Percentiles rank a stretch among this genome's conserved stretches.
phyloP scores from a whole-genome alignment of 371 early-diverging fungal genomes.

The Mortierella polycephala region DNA sequence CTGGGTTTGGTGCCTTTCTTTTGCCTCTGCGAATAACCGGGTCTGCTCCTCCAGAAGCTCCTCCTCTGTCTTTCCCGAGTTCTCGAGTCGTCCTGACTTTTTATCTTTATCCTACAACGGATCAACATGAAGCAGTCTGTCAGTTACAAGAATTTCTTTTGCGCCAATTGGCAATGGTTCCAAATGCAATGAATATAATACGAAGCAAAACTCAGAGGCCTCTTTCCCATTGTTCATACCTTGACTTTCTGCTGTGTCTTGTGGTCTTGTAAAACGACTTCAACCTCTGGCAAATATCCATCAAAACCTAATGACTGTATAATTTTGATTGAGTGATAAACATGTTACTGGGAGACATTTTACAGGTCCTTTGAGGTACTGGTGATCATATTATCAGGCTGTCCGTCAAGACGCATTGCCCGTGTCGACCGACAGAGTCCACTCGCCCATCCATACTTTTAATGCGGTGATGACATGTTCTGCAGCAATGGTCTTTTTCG shows the following conservation, averaged over 20 bases:
- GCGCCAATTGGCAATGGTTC: too few species aligned
- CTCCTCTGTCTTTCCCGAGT: constrained; percentile 92
- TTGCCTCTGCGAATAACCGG: constrained; percentile 94
- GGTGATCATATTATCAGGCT: too few species aligned
- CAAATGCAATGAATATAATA: too few species aligned
- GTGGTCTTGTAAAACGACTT: constrained; percentile 91
- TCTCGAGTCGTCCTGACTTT: constrained; percentile 86
- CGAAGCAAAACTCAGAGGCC: not conserved
- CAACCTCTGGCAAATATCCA: constrained; percentile 89
- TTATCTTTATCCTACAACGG: constrained; percentile 86
- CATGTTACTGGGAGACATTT: not conserved
- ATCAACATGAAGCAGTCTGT: not conserved
- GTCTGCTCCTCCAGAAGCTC: constrained; percentile 92
- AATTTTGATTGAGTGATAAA: not conserved
- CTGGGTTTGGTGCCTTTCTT: constrained; percentile 59
- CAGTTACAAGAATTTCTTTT: too few species aligned
- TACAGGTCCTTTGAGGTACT: too few species aligned
- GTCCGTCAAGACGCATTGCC: too few species aligned
- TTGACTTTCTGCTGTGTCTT: constrained; percentile 84
- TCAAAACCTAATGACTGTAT: constrained; percentile 87
- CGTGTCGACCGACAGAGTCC: too few species aligned
- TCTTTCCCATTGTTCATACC: not conserved
- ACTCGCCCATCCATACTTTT: constrained; percentile 59
- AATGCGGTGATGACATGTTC: constrained; percentile 96
- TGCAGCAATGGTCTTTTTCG: constrained; percentile 98